Evolutionary conservation across 2,329 filamentous ascomycete genomes (phyloP), one percentile per base, ranked within the genome.

Genomic region (Setomelanomma holmii): DNA sequence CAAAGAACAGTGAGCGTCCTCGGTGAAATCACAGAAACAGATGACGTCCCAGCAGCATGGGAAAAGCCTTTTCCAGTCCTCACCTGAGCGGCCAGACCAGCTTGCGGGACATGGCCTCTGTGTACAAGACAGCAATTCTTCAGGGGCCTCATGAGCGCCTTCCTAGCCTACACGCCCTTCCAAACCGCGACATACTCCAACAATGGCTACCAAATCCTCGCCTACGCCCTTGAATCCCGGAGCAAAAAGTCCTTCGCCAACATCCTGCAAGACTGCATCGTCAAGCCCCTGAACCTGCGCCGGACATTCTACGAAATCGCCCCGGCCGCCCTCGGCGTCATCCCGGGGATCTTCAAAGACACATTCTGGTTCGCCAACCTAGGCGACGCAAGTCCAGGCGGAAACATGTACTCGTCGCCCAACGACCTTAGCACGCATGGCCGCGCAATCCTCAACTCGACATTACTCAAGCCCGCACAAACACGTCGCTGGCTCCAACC

Each of bases 401-500:
- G 68, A 11, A 65, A 67, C 38, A 63, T 70, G 54, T 77, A 74
- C 56, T 66, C 69, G 4, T 74, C 68, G 3, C 56, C 68, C 5
- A 68, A 62, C 40, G 75, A 79, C 49, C 55, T 78, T 5, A 66
- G 74, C 17, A 66, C 58, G 10, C 58, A 76, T 14, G 76, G 76
- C 5, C 63, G 68, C 24, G 71, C 73, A 19, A 78, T 79, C 27
- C 64, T 79, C 3, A 69, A 70, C 41, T 74, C 73, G 5, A 70
- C 63, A 1, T 61, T 79, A 7, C 63, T 79, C 5, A 40, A 66
- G 6, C 48, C 62, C 6, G 57, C 67, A 5, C 57, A 68, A 16
- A 78, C 75, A n/a, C 67, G 72, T 12, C 69, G 67, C 45, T 79
- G 76, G 77, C 63, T 79, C 19, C 78, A 79, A 48, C 77, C 77